Base-by-base conservation (phyloP, 2,329 filamentous ascomycete genomes). In the Cladosporium sp. region DNA sequence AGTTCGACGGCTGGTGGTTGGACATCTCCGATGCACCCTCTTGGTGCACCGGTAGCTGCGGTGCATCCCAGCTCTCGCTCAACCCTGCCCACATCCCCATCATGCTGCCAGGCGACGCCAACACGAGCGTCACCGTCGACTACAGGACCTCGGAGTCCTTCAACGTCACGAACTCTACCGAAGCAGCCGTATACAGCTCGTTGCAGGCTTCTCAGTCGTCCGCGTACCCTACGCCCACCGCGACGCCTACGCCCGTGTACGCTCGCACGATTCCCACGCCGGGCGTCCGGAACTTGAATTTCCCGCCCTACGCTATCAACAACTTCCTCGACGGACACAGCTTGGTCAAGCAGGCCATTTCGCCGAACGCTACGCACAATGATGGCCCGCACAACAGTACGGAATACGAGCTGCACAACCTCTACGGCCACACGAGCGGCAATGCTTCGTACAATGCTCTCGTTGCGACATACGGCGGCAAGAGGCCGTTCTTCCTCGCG, bases 401-500 rank as follows among this genome's bases (percentile, higher is more conserved):
- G 11, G 59, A 62, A 34, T 62, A 62, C 40, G 59, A 61, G 42
- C 14, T 61, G 32, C 60, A 62, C 35, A 61, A 62, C 22, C 34
- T 62, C n/a, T 61, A 55, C 40, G 60, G 60, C 22, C 58, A 60
- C 40, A 44, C 46, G 3, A 59, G 53, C 34, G 49, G 32, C 8
- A 59, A 58, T 14, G 59, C 60, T 7, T 56, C 56, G 2, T 61
- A 60, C 32, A 57, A 62, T 40, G 58, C 56, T 16, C 55, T 61
- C 7, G 71, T 83, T 3, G 66, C 74, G 2, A 74, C 86, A 10
- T 79, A 80, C 52, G 80, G 84, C 0, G 74, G 71, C 7, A 85
- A 86, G 65, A 81, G 88, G 0, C 88, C 89, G 1, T 87, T 93
- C 68, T 85, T 93, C 63, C 88, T 95, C 61, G 86, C 85, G 0